Percentiles rank a stretch among this genome's conserved stretches.
These are phyloP conservation scores for Coniophora puteana DNA, from an alignment of 1,284 basidiomycete genomes.

Conservation along the genomic window DNA sequence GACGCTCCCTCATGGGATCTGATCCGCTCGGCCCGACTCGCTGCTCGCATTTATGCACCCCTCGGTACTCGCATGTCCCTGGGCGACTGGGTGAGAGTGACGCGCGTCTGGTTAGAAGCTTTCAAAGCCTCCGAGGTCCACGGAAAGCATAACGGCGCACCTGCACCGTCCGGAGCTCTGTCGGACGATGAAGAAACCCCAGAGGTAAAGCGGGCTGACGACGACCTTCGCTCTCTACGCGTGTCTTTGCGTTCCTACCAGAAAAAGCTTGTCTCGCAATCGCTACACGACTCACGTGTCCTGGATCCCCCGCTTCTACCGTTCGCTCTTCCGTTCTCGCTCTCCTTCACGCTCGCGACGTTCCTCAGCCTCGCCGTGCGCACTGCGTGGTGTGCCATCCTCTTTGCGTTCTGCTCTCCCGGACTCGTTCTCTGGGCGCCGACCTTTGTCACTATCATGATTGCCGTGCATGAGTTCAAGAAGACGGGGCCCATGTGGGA, in stretches of 20 bases:
- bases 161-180: conserved; percentile 12
- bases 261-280: conserved; percentile 56
- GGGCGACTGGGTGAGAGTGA: conserved; percentile 78
- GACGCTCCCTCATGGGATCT: conserved; percentile 82
- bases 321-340: no score
- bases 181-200: conserved; percentile 31
- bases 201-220: conserved; percentile 53
- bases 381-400: conserved; percentile 56
- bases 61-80: conserved; percentile 78
- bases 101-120: conserved; percentile 67
- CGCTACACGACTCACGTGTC: conserved; percentile 81
- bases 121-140: conserved; percentile 50
- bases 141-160: conserved; percentile 18
- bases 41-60: conserved; percentile 77
- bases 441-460: conserved; percentile 64
- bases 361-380: conserved; percentile 59
- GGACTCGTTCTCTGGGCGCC: conserved; percentile 80
- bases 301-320: no score
- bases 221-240: conserved; percentile 38
- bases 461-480: conserved; percentile 66
- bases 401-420: conserved; percentile 73
- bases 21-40: conserved; percentile 70
- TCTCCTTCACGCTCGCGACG: no score
- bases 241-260: conserved; percentile 45
- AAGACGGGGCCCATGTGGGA: conserved; percentile 77